Conservation (phyloP, 306 rosid species). For the Mimosa pudica region DNA sequence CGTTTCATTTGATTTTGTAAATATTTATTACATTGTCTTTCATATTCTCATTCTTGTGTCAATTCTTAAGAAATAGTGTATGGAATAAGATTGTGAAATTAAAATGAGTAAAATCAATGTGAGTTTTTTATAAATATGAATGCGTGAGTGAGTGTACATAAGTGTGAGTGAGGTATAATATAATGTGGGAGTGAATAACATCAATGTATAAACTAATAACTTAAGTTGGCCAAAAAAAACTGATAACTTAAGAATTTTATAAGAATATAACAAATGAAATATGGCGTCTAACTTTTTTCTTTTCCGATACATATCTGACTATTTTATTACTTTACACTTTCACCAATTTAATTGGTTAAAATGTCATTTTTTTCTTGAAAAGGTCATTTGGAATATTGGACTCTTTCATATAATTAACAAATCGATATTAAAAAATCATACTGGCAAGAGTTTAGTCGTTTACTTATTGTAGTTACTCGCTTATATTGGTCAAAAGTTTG, state of each 20-base stretch:
- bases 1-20: too few species aligned
- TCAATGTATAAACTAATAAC: not conserved
- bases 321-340: too few species aligned
- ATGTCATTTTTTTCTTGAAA: too few species aligned
- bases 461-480: not conserved
- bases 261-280: too few species aligned
- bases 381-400: too few species aligned
- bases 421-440: too few species aligned
- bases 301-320: too few species aligned
- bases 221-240: not conserved
- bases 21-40: not conserved
- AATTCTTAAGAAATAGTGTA: not conserved
- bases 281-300: not conserved
- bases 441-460: too few species aligned
- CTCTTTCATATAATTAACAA: too few species aligned
- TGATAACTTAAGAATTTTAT: not conserved
- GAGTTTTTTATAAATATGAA: too few species aligned
- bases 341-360: not conserved
- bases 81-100: not conserved
- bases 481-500: not conserved
- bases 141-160: not conserved
- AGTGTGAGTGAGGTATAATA: not conserved
- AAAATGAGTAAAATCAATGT: not conserved
- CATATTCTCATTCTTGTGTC: not conserved
- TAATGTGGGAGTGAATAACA: not conserved